These are phyloP conservation scores for Kokia cookei DNA, from an alignment of 441 rosid species.

Conservation along the genomic window DNA sequence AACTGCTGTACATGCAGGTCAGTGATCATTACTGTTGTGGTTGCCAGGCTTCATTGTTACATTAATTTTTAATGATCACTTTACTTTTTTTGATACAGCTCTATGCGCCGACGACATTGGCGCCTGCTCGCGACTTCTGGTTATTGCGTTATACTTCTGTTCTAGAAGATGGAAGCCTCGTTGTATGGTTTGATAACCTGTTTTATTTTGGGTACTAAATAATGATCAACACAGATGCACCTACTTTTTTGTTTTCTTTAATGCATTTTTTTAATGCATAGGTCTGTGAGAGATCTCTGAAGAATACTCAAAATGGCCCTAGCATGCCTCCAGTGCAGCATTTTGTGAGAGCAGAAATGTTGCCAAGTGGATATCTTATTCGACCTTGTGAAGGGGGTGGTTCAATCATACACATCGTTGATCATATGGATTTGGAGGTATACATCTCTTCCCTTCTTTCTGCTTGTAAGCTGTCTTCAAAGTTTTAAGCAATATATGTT, in stretches of 20 bases:
- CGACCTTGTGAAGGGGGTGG: slow-evolving; percentile 99
- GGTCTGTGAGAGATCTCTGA: slow-evolving; percentile 82
- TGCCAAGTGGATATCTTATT: slow-evolving; percentile 89
- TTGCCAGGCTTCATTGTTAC: neutral
- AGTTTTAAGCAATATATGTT: neutral
- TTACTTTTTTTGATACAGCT: slow-evolving; percentile 38
- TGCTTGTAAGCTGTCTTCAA: neutral
- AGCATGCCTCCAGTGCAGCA: slow-evolving; percentile 92
- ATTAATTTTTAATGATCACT: neutral
- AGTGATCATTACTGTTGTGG: neutral
- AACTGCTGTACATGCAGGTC: slow-evolving; percentile 98
- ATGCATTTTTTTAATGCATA: neutral
- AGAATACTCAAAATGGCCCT: slow-evolving; percentile 91
- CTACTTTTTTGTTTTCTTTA: neutral
- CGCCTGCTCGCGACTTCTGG: slow-evolving; percentile 99
- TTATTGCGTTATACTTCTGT: slow-evolving; percentile 88
- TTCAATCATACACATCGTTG: slow-evolving; percentile 88
- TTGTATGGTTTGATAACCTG: slow-evolving; percentile 36
- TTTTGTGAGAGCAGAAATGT: slow-evolving; percentile 97
- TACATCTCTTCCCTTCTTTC: neutral
- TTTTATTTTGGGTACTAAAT: neutral
- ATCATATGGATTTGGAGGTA: slow-evolving; percentile 97
- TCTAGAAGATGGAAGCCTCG: slow-evolving; percentile 97
- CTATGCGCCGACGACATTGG: slow-evolving; percentile 95
- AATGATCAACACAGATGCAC: neutral